Conservation (phyloP, 176 grass and related monocot species). For the Themeda triandra region DNA sequence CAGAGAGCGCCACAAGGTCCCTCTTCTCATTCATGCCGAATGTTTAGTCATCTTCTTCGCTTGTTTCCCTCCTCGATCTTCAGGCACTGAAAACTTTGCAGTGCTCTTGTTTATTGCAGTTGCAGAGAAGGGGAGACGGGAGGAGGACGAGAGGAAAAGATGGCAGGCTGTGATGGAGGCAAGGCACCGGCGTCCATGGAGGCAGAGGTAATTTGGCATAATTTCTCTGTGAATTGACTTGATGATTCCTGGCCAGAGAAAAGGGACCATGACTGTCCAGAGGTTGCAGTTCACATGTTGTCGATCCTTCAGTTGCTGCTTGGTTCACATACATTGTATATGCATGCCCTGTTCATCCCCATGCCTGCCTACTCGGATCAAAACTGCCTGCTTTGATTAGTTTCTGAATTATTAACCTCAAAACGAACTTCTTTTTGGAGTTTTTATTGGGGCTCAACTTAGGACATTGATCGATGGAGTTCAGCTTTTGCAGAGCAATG, state of each 20-base stretch:
- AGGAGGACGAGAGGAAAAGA: constrained; percentile 34
- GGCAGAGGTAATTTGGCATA: constrained; percentile 60
- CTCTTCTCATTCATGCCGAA: neutral
- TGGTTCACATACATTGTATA: neutral
- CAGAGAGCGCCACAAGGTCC: constrained; percentile 34
- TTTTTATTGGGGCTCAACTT: neutral
- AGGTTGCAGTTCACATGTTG: neutral
- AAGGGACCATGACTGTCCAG: too few species aligned
- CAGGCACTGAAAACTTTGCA: neutral
- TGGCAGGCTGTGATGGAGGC: constrained; percentile 55
- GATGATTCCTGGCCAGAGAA: neutral
- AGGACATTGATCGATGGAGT: neutral
- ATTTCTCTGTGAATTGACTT: neutral
- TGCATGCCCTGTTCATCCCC: neutral
- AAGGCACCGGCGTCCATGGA: constrained; percentile 42
- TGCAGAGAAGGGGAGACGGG: constrained; percentile 4
- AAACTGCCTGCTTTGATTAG: neutral
- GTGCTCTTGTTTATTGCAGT: constrained; percentile 24
- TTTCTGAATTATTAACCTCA: neutral
- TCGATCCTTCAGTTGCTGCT: neutral
- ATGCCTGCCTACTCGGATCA: neutral
- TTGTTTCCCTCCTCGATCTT: neutral
- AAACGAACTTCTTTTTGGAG: neutral
- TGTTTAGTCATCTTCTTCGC: neutral
- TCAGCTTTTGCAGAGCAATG: neutral